These are phyloP conservation scores for Cytospora piceicola DNA, from an alignment of 2,329 filamentous ascomycete genomes.

Conservation along the genomic window DNA sequence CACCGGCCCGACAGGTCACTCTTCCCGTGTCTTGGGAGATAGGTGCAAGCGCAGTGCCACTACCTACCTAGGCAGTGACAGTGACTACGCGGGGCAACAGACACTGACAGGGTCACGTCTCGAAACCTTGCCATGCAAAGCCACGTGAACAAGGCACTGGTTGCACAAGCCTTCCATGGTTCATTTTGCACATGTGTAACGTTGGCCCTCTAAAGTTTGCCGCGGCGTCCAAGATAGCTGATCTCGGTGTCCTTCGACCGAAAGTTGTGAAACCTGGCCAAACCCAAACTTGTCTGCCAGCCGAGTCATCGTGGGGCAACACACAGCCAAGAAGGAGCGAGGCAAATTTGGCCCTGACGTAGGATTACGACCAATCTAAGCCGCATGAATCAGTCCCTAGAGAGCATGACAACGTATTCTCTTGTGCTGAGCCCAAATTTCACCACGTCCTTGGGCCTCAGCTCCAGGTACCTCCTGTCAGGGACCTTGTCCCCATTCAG, in stretches of 20 bases:
- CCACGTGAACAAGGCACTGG: slow-evolving; percentile 7
- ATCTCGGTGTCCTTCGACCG: background rate
- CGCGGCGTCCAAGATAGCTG: background rate
- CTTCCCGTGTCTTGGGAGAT: slow-evolving; percentile 7
- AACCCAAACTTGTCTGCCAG: background rate
- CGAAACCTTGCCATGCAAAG: background rate
- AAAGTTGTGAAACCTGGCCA: background rate
- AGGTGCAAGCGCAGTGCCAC: background rate
- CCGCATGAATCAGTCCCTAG: slow-evolving; percentile 43
- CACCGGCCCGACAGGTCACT: slow-evolving; percentile 5
- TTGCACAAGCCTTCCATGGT: slow-evolving; percentile 5
- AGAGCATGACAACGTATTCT: slow-evolving; percentile 95
- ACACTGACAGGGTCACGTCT: background rate
- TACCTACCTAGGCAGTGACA: background rate
- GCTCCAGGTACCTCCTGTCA: slow-evolving; percentile 78
- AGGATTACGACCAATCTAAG: background rate
- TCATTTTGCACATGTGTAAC: background rate
- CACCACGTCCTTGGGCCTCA: slow-evolving; percentile 86
- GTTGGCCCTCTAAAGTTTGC: background rate
- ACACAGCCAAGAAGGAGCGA: background rate
- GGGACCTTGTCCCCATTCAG: slow-evolving; percentile 79
- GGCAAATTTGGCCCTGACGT: background rate
- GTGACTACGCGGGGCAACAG: background rate
- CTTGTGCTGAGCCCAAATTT: slow-evolving; percentile 85
- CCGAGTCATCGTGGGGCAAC: background rate